A percentile compares a stretch with the other conserved stretches of the same genome.
Conservation (phyloP, 352 stramenopile genomes). For the Pythium oligandrum region DNA sequence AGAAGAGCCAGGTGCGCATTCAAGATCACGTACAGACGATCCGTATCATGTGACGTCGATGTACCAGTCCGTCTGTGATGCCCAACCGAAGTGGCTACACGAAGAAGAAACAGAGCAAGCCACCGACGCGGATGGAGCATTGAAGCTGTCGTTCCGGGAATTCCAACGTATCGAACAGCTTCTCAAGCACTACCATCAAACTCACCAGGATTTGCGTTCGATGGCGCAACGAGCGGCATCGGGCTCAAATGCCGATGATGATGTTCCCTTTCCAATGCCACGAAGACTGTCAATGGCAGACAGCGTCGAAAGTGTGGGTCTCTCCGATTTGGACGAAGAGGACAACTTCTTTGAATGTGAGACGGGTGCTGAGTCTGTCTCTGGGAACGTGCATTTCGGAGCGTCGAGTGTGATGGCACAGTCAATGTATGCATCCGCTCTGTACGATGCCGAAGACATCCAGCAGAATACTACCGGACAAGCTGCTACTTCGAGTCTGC, state of each 20-base stretch:
- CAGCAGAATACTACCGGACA: conserved; percentile 8
- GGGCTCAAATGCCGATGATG: conserved; percentile 7
- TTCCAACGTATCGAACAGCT: conserved; percentile 86
- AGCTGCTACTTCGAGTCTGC: conserved; percentile 9
- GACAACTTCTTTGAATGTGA: conserved; percentile 84
- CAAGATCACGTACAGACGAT: too few species aligned
- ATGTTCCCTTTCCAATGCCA: conserved; percentile 25
- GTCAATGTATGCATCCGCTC: conserved; percentile 81
- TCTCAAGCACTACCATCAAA: conserved; percentile 73
- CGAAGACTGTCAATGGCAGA: conserved; percentile 64
- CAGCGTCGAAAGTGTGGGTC: conserved; percentile 71
- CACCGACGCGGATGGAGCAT: conserved; percentile 12
- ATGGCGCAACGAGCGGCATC: conserved; percentile 13
- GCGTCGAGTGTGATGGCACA: conserved; percentile 51
- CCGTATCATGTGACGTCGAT: conserved; percentile 26
- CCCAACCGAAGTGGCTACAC: conserved; percentile 50
- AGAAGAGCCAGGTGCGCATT: conserved; percentile 1
- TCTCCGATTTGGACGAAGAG: conserved; percentile 83
- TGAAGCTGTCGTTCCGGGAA: conserved; percentile 72
- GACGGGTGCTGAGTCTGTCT: conserved; percentile 44
- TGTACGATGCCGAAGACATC: conserved; percentile 41
- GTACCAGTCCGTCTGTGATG: conserved; percentile 75
- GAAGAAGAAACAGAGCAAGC: conserved; percentile 4
- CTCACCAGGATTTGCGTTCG: conserved; percentile 52
- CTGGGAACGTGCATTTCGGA: conserved; percentile 25